These are phyloP conservation scores for Amoeboaphelidium protococcarum DNA, from an alignment of 371 early-diverging fungal genomes.

Conservation along the genomic window DNA sequence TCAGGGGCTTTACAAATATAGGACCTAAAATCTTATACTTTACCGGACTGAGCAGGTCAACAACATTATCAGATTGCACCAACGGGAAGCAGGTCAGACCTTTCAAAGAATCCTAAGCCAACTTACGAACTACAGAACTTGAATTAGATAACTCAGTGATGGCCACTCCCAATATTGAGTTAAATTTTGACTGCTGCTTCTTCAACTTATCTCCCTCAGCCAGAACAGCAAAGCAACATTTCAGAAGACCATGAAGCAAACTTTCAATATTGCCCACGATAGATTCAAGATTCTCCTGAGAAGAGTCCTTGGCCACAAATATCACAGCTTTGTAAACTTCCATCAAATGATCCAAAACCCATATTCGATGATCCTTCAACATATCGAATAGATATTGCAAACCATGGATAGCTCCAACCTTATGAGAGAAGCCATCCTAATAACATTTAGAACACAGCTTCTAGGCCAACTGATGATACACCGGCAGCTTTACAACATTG, in stretches of 20 bases:
- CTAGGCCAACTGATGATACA: constrained; percentile 44
- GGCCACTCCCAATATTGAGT: constrained; percentile 40
- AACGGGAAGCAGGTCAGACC: too few species aligned
- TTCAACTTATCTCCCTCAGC: too few species aligned
- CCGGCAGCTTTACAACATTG: constrained; percentile 31
- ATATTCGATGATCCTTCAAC: too few species aligned
- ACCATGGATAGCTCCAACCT: background rate
- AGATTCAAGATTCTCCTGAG: too few species aligned
- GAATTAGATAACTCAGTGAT: constrained; percentile 76
- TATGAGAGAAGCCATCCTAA: constrained; percentile 40
- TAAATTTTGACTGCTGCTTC: constrained; percentile 14
- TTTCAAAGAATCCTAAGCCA: too few species aligned
- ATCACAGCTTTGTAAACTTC: constrained; percentile 74
- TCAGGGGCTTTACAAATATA: constrained; percentile 86
- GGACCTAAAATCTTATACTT: constrained; percentile 64
- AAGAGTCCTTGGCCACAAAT: constrained; percentile 77
- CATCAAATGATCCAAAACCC: constrained; percentile 73
- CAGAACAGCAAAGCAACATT: too few species aligned
- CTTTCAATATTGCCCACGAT: too few species aligned
- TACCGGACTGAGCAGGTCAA: constrained; percentile 55
- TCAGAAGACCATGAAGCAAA: too few species aligned
- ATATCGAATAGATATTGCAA: background rate
- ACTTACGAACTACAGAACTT: constrained; percentile 54
- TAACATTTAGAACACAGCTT: constrained; percentile 60
- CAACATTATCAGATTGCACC: constrained; percentile 49